Evolutionary conservation across 352 stramenopile genomes (phyloP).

Genomic region (Phytophthora colocasiae): DNA sequence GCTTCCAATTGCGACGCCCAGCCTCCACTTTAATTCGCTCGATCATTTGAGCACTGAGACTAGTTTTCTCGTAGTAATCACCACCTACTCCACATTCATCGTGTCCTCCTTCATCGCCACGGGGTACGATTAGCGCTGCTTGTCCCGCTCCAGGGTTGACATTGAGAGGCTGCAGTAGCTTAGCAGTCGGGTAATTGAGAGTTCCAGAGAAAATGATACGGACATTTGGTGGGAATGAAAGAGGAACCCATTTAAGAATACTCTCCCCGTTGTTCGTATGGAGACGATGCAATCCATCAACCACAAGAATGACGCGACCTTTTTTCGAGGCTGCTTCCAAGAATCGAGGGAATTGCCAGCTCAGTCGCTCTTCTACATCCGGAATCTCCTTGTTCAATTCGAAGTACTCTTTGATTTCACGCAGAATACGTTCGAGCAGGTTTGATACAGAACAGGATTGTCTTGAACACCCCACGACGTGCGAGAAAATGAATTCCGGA

Average conservation of each 20-base stretch:
- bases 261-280: conserved; percentile 88
- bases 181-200: conserved; percentile 54
- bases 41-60: conserved; percentile 77
- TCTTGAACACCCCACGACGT: conserved; percentile 89
- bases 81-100: conserved; percentile 30
- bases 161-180: conserved; percentile 39
- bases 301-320: conserved; percentile 89
- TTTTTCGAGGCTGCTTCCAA: conserved; percentile 92
- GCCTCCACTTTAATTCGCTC: conserved; percentile 87
- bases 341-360: conserved; percentile 92
- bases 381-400: conserved; percentile 89
- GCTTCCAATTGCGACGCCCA: conserved; percentile 77
- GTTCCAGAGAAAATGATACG: conserved; percentile 86
- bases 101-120: conserved; percentile 22
- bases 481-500: conserved; percentile 91
- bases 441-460: conserved; percentile 90
- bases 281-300: conserved; percentile 90
- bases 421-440: conserved; percentile 87
- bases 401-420: conserved; percentile 92
- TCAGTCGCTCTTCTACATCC: conserved; percentile 86
- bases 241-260: conserved; percentile 92
- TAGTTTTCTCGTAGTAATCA: conserved; percentile 70
- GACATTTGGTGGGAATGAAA: conserved; percentile 89
- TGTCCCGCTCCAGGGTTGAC: conserved; percentile 1
- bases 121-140: conserved; percentile 1